These are phyloP conservation scores for Yarrowia sp. DNA, from an alignment of 805 yeast genomes.

Conservation along the genomic window DNA sequence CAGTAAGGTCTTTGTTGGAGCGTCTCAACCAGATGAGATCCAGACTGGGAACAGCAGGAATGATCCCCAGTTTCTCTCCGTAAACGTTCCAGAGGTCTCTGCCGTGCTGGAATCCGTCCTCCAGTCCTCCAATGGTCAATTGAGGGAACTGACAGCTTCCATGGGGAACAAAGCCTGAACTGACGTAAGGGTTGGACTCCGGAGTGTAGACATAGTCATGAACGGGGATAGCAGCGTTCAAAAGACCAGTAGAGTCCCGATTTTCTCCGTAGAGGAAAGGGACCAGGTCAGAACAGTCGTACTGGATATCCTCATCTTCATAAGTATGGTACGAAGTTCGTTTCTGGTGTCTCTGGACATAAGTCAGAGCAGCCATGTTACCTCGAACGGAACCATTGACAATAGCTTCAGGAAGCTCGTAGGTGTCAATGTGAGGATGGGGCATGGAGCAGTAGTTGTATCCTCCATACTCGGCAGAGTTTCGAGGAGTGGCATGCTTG, in stretches of 20 bases:
- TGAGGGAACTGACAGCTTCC: conserved; percentile 53
- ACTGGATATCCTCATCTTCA: conserved; percentile 1
- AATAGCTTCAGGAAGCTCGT: conserved; percentile 16
- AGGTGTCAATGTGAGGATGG: conserved; percentile 18
- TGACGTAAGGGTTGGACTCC: conserved; percentile 21
- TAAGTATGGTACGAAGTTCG: conserved; percentile 21
- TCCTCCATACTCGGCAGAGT: not conserved
- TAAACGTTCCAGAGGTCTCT: conserved; percentile 52
- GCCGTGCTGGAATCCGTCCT: conserved; percentile 54
- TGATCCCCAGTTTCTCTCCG: conserved; percentile 49
- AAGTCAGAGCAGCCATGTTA: conserved; percentile 7
- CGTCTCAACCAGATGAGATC: conserved; percentile 19
- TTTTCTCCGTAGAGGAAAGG: conserved; percentile 23
- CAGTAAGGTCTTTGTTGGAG: conserved; percentile 51
- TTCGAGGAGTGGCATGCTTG: conserved; percentile 6
- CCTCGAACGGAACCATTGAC: conserved; percentile 16
- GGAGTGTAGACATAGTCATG: conserved; percentile 27
- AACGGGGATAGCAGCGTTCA: conserved; percentile 30
- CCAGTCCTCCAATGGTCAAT: conserved; percentile 53
- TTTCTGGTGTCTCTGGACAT: conserved; percentile 31
- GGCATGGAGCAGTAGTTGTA: conserved; percentile 34
- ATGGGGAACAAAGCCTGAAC: conserved; percentile 7
- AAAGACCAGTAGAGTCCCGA: conserved; percentile 12
- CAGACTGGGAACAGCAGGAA: conserved; percentile 51
- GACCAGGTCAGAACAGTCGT: conserved; percentile 9